A percentile compares a stretch with the other conserved stretches of the same genome.
These are phyloP conservation scores for Aspergillus sp. DNA, from an alignment of 2,329 filamentous ascomycete genomes.

Conservation along the genomic window DNA sequence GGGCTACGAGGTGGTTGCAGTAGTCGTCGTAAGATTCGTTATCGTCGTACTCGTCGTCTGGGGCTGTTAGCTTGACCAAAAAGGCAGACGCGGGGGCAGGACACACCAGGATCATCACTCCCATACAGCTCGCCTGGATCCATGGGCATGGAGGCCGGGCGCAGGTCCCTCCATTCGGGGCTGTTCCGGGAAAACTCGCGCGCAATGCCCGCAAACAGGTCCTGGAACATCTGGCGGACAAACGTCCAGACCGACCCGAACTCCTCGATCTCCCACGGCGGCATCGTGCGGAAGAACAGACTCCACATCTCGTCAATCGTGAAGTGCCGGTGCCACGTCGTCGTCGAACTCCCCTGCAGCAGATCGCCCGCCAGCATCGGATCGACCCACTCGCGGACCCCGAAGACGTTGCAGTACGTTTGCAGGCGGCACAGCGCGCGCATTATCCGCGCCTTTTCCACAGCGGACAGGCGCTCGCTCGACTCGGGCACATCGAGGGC, in stretches of 20 bases:
- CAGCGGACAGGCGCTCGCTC: conserved; percentile 2
- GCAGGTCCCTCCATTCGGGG: conserved; percentile 7
- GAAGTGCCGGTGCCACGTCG: conserved; percentile 11
- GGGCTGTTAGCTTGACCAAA: too few relatives aligned
- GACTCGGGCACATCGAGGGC: background rate
- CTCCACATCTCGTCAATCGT: conserved; percentile 9
- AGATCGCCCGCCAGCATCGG: background rate
- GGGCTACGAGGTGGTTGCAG: conserved; percentile 10
- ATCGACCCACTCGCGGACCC: conserved; percentile 7
- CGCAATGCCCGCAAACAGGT: conserved; percentile 6
- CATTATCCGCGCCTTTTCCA: conserved; percentile 7
- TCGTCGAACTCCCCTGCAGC: background rate
- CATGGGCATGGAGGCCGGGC: conserved; percentile 5
- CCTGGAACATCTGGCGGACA: conserved; percentile 6
- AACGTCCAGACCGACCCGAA: conserved; percentile 9
- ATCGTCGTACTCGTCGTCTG: conserved; percentile 1
- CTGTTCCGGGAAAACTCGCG: conserved; percentile 7
- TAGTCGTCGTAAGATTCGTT: conserved; percentile 8
- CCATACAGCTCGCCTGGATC: conserved; percentile 7
- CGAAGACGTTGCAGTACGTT: conserved; percentile 11
- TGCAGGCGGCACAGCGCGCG: conserved; percentile 10
- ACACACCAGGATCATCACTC: conserved; percentile 6
- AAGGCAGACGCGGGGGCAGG: too few relatives aligned
- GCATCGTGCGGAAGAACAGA: conserved; percentile 9
- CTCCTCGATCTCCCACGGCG: conserved; percentile 11